Percentiles rank a stretch among this genome's conserved stretches.
These are phyloP conservation scores for Schizochytrium sp. DNA, from an alignment of 108 stramenopile species.

Conservation along the genomic window DNA sequence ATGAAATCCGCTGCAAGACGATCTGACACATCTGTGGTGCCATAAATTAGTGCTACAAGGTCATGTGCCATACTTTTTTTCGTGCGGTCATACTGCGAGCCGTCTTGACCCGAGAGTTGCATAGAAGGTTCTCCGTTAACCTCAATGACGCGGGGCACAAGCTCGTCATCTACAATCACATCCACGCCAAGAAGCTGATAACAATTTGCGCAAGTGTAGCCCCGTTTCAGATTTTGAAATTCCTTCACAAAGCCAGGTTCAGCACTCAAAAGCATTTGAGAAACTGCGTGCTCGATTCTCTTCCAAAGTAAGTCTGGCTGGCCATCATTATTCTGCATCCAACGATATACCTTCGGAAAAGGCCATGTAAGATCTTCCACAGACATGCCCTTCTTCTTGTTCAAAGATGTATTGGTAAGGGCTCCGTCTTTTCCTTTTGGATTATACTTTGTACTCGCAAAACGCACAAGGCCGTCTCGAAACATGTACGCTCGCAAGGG, in stretches of 20 bases:
- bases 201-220: conserved; percentile 57
- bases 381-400: conserved; percentile 37
- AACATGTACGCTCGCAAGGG: conserved; percentile 65
- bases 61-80: conserved; percentile 22
- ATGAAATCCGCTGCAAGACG: conserved; percentile 9
- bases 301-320: conserved; percentile 28
- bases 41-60: conserved; percentile 18
- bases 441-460: conserved; percentile 48
- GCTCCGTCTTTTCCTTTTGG: conserved; percentile 6
- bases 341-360: conserved; percentile 51
- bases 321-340: background rate
- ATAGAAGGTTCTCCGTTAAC: conserved; percentile 47
- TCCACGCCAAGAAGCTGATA: conserved; percentile 56
- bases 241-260: conserved; percentile 20
- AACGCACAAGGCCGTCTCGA: conserved; percentile 63
- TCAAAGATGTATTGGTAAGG: conserved; percentile 5
- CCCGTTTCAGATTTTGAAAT: conserved; percentile 29
- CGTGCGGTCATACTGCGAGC: conserved; percentile 29
- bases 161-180: background rate
- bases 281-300: conserved; percentile 32
- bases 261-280: conserved; percentile 37
- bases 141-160: conserved; percentile 47
- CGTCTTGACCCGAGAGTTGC: conserved; percentile 30
- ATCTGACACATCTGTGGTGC: background rate
- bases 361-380: conserved; percentile 51